These are phyloP conservation scores for Agrocybe pediades DNA, from an alignment of 768 basidiomycete species.

Conservation along the genomic window DNA sequence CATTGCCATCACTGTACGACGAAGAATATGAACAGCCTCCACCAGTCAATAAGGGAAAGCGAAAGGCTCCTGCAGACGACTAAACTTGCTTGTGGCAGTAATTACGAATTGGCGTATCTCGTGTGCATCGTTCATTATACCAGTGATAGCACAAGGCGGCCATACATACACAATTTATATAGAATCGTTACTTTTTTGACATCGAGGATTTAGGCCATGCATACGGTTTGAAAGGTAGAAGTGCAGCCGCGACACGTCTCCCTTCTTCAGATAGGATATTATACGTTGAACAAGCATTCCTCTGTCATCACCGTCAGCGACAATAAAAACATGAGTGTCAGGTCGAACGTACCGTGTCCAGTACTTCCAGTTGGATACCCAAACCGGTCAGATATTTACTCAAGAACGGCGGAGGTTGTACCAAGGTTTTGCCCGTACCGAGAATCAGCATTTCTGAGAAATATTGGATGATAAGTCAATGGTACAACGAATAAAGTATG, in stretches of 20 bases:
- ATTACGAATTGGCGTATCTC: not conserved
- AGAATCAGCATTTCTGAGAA: constrained; percentile 82
- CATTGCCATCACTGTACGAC: constrained; percentile 57
- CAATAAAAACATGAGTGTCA: not conserved
- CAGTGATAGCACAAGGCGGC: too few relatives aligned
- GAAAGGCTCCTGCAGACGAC: constrained; percentile 44
- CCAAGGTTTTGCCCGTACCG: constrained; percentile 77
- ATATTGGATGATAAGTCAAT: not conserved
- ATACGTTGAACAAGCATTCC: constrained; percentile 95
- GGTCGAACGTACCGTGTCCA: constrained; percentile 71
- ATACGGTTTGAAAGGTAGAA: constrained; percentile 66
- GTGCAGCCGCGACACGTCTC: constrained; percentile 85
- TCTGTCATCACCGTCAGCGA: constrained; percentile 37
- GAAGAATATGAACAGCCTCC: constrained; percentile 53
- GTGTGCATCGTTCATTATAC: constrained; percentile 28
- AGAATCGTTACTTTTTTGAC: constrained; percentile 1
- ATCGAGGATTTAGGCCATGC: constrained; percentile 47
- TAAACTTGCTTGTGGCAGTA: not conserved
- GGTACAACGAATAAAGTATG: not conserved
- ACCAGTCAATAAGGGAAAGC: constrained; percentile 57
- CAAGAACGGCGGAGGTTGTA: constrained; percentile 69
- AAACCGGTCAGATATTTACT: constrained; percentile 67
- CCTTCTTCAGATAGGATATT: constrained; percentile 94
- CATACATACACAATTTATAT: not conserved
- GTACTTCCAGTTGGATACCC: constrained; percentile 88